These are phyloP conservation scores for Celoporthe dispersa DNA, from an alignment of 2,329 filamentous ascomycete genomes.

Conservation along the genomic window DNA sequence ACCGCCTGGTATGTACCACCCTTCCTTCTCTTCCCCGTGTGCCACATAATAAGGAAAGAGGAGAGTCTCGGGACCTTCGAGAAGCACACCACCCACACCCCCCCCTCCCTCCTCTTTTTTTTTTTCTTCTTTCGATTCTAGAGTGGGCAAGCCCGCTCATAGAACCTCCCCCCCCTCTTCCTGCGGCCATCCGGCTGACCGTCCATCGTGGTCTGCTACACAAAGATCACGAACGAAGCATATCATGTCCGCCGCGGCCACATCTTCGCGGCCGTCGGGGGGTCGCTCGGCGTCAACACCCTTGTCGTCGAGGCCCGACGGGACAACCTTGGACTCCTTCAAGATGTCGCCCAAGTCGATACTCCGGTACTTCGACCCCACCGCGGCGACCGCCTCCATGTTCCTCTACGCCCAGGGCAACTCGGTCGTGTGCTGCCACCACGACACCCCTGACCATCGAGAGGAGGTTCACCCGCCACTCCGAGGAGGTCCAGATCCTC, in stretches of 20 bases:
- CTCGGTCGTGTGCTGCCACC: conserved; percentile 83
- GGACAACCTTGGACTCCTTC: conserved; percentile 55
- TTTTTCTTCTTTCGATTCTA: conserved; percentile 19
- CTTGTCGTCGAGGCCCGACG: conserved; percentile 51
- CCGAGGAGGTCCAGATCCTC: conserved; percentile 81
- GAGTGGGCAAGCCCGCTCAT: conserved; percentile 32
- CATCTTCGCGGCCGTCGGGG: conserved; percentile 56
- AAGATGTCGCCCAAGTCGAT: conserved; percentile 55
- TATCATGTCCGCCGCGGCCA: conserved; percentile 60
- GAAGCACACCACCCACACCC: conserved; percentile 21
- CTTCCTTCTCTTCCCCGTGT: conserved; percentile 27
- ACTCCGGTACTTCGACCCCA: conserved; percentile 75
- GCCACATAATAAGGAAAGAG: conserved; percentile 24
- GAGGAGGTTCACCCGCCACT: conserved; percentile 80
- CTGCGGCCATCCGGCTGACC: conserved; percentile 37
- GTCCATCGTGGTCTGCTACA: conserved; percentile 28
- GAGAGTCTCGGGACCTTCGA: conserved; percentile 28
- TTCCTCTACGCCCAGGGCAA: conserved; percentile 87
- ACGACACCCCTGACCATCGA: conserved; percentile 92
- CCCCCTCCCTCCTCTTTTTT: neutral
- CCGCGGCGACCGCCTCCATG: conserved; percentile 87
- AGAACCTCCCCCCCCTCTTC: conserved; percentile 20
- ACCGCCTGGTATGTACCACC: conserved; percentile 47
- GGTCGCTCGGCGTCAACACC: conserved; percentile 61
- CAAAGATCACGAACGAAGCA: conserved; percentile 33